Conservation (phyloP, 2,329 filamentous ascomycete species). For the Arthrobotrys conoides region DNA sequence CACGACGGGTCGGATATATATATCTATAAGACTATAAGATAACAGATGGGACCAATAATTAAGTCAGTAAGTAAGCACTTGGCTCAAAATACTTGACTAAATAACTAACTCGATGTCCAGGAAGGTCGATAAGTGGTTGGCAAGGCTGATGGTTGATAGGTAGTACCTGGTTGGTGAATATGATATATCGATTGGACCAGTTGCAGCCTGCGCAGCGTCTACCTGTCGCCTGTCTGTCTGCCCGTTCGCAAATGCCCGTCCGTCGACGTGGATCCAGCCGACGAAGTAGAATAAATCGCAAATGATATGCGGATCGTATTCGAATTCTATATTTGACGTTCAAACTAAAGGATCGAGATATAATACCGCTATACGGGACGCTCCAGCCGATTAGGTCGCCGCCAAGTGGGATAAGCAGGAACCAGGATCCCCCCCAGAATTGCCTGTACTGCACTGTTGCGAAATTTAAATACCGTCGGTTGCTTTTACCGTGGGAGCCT, state of each 20-base stretch:
- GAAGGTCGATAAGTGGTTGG: too few species aligned
- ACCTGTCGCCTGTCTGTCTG: neutral
- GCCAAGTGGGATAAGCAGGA: conserved; percentile 27
- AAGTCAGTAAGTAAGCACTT: neutral
- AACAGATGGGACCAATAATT: neutral
- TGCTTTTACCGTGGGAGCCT: conserved; percentile 2
- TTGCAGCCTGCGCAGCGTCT: neutral
- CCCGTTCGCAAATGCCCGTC: neutral
- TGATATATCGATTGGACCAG: conserved; percentile 45
- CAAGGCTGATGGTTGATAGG: too few species aligned
- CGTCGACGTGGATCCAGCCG: conserved; percentile 56
- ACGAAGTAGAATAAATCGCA: neutral
- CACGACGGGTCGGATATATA: neutral
- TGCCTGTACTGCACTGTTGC: neutral
- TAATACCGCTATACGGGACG: neutral
- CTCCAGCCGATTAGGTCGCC: conserved; percentile 22
- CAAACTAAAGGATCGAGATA: neutral
- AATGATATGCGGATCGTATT: too few species aligned
- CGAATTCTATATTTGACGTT: neutral
- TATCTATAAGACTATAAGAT: neutral
- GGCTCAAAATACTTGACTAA: neutral
- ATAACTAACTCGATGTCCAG: neutral
- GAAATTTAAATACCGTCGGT: neutral
- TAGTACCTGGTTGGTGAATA: neutral
- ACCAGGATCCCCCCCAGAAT: conserved; percentile 14